Percentiles rank a stretch among this genome's conserved stretches.
These are phyloP conservation scores for Camellia japonica DNA, from an alignment of 148 eudicot species.

Conservation along the genomic window DNA sequence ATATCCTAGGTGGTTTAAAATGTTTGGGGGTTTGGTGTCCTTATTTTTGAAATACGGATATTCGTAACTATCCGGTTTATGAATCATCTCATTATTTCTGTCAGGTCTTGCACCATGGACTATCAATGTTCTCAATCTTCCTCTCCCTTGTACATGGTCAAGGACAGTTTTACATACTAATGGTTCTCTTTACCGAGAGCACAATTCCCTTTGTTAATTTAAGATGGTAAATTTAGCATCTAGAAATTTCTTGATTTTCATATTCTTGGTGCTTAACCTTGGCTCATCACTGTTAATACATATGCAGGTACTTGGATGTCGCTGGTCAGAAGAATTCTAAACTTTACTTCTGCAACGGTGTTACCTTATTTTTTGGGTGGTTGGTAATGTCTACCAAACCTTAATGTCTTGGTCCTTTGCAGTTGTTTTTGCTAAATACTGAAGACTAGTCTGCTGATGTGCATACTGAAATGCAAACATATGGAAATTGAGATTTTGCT, in stretches of 20 bases:
- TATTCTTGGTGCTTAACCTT: background rate
- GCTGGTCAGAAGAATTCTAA: conserved; percentile 80
- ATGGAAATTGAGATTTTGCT: background rate
- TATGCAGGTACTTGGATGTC: conserved; percentile 76
- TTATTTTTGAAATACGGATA: background rate
- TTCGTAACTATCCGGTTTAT: conserved; percentile 11
- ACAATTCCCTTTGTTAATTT: conserved; percentile 91
- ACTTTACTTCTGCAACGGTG: conserved; percentile 69
- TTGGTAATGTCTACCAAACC: conserved; percentile 47
- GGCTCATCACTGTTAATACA: conserved; percentile 5
- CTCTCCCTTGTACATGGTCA: conserved; percentile 64
- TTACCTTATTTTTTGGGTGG: conserved; percentile 83
- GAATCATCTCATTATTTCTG: conserved; percentile 13
- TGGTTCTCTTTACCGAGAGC: conserved; percentile 85
- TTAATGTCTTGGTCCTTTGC: background rate
- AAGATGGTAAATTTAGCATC: conserved; percentile 68
- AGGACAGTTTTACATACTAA: conserved; percentile 62
- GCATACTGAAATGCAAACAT: background rate
- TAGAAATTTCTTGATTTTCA: background rate
- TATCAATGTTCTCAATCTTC: conserved; percentile 61
- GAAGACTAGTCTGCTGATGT: background rate
- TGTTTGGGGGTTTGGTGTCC: conserved; percentile 6
- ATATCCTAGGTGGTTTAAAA: background rate
- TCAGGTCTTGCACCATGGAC: conserved; percentile 81
- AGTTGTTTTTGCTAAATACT: background rate